Evolutionary conservation across 2,329 filamentous ascomycete genomes (phyloP).

Genomic region (Akanthomyces muscarius): DNA sequence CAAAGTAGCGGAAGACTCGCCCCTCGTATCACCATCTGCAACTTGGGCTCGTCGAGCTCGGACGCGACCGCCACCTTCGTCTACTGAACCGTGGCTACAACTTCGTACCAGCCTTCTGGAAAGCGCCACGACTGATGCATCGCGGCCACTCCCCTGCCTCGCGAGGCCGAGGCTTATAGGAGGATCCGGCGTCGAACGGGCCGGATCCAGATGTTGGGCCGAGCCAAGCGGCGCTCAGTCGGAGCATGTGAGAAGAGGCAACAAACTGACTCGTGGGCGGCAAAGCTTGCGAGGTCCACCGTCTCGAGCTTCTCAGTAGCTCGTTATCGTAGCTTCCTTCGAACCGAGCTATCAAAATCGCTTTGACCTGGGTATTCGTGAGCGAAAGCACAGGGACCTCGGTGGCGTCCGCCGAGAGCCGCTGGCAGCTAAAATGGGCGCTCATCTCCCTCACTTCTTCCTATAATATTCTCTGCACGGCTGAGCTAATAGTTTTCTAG

Average conservation of each 20-base stretch:
- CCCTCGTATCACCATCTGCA: neutral
- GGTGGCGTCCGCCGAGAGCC: neutral
- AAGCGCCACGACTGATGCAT: too few species aligned
- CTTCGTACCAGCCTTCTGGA: neutral
- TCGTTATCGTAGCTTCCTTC: too few species aligned
- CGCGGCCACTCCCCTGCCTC: neutral
- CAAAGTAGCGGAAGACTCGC: neutral
- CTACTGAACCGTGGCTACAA: too few species aligned
- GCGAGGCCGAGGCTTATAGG: neutral
- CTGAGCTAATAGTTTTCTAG: too few species aligned
- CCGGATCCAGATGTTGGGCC: slow-evolving; percentile 2
- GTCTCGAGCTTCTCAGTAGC: neutral
- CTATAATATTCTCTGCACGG: too few species aligned
- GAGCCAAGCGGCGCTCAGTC: neutral
- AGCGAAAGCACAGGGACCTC: neutral
- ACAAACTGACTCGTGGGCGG: neutral
- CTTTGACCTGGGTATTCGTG: neutral
- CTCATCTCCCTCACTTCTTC: too few species aligned
- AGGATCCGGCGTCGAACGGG: neutral
- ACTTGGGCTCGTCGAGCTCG: too few species aligned
- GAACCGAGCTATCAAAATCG: neutral
- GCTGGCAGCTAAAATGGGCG: too few species aligned
- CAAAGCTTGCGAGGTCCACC: neutral
- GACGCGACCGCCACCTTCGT: too few species aligned
- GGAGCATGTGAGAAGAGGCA: slow-evolving; percentile 1